phyloP scores from a whole-genome alignment of 805 yeast species.

The Kodamaea fukazawae region DNA sequence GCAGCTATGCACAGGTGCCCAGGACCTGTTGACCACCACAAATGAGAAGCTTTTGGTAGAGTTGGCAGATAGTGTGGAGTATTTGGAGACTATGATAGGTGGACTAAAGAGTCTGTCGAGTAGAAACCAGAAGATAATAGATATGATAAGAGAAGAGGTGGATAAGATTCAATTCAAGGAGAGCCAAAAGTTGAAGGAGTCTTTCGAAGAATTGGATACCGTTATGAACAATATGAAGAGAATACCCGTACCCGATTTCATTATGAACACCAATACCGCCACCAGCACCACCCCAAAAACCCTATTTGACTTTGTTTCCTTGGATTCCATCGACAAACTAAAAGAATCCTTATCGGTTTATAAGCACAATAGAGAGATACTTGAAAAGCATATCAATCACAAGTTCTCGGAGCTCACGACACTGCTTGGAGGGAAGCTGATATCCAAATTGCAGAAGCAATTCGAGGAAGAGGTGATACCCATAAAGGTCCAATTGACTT shows the following conservation, averaged over 20 bases:
- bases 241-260: conserved; percentile 3
- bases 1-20: conserved; percentile 33
- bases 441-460: conserved; percentile 4
- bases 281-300: conserved; percentile 6
- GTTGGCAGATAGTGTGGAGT: conserved; percentile 24
- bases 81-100: conserved; percentile 15
- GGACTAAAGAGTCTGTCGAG: conserved; percentile 17
- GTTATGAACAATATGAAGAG: conserved; percentile 1
- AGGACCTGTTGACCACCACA: conserved; percentile 26
- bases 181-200: background rate
- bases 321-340: conserved; percentile 28
- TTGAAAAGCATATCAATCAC: conserved; percentile 16
- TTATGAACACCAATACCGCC: background rate
- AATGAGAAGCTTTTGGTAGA: conserved; percentile 20
- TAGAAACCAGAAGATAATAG: conserved; percentile 14
- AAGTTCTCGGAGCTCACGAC: conserved; percentile 17
- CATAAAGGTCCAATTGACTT: conserved; percentile 5
- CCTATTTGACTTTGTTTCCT: conserved; percentile 34
- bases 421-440: background rate
- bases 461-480: conserved; percentile 7
- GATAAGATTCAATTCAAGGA: background rate
- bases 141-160: conserved; percentile 12
- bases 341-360: conserved; percentile 26
- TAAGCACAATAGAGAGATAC: conserved; percentile 22
- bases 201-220: conserved; percentile 5